Base-by-base conservation (phyloP, 2,329 filamentous ascomycete genomes). In the Apiospora aurea region DNA sequence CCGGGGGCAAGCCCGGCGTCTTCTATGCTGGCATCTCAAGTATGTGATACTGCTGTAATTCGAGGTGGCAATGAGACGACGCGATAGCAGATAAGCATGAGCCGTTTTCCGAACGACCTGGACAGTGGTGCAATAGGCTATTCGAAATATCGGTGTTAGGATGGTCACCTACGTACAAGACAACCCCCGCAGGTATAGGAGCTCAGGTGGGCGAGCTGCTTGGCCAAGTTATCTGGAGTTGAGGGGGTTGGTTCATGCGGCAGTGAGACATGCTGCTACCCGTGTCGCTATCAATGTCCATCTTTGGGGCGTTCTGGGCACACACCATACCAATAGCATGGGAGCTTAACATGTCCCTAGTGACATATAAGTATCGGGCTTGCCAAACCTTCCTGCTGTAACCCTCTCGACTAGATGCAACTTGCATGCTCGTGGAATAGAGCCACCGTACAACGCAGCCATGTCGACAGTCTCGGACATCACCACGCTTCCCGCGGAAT, bases 401-500 rank as follows among this genome's bases (percentile, higher is more conserved):
- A 14, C 10, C 57, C 57, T 10, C 21, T 64, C 34, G 14, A n/a
- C 3, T 10, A 11, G 7, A 26, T 21, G 16, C 16, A 34, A 8
- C 29, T 34, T 18, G 16, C 7, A 38, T 61, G 34, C 4, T 34
- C 8, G 29, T 16, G 34, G 29, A 57, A 29, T 4, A 29, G 34
- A 13, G 2, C 26, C 4, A 2, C 14, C 11, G 8, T 8, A 57
- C 34, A 18, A 18, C 68, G 7, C 34, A 26, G 24, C 26, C 14
- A 73, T 73, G 72, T 70, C 72, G 24, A 70, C 72, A 18, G 69
- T 72, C 14, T 67, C 73, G 47, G 76, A 79, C 44, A 74, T 75
- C 68, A 73, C 72, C 47, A 73, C 75, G 43, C 73, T 78, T 29
- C 73, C 75, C 34, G 73, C 64, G 67, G 75, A 78, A 67, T 46